Evolutionary conservation across 306 rosid species (phyloP).

Genomic region (Dryas drummondii): DNA sequence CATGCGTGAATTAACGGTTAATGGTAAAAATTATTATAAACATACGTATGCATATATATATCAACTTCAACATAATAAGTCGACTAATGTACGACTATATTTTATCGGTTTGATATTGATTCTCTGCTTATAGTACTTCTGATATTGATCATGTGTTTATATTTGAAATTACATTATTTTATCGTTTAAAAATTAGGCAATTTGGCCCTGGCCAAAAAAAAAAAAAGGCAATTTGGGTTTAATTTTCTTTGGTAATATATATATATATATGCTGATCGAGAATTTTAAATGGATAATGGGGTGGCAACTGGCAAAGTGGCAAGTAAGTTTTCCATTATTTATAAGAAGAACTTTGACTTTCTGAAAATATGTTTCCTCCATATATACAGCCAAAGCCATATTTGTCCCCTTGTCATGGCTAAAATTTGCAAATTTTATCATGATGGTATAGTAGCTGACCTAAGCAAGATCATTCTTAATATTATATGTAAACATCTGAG

Average conservation of each 20-base stretch:
- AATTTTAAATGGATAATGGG: neutral
- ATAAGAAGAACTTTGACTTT: conserved; percentile 41
- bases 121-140: no score
- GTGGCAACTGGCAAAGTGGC: conserved; percentile 24
- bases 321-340: conserved; percentile 15
- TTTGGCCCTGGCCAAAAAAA: no score
- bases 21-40: neutral
- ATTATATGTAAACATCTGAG: conserved; percentile 32
- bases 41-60: neutral
- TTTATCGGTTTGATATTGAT: no score
- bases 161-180: no score
- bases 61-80: no score
- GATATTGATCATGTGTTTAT: no score
- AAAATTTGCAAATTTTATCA: conserved; percentile 30
- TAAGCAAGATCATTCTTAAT: conserved; percentile 37
- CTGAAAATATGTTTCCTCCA: conserved; percentile 7
- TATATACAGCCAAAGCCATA: conserved; percentile 16
- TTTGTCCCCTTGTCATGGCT: conserved; percentile 38
- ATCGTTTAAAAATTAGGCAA: no score
- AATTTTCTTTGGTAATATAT: neutral
- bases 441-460: conserved; percentile 58
- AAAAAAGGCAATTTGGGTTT: no score
- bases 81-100: no score
- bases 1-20: neutral
- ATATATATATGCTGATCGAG: neutral